Percentiles rank a stretch among this genome's conserved stretches.
Conservation (phyloP, 2,329 filamentous ascomycete genomes). For the Bipolaris cookei region DNA sequence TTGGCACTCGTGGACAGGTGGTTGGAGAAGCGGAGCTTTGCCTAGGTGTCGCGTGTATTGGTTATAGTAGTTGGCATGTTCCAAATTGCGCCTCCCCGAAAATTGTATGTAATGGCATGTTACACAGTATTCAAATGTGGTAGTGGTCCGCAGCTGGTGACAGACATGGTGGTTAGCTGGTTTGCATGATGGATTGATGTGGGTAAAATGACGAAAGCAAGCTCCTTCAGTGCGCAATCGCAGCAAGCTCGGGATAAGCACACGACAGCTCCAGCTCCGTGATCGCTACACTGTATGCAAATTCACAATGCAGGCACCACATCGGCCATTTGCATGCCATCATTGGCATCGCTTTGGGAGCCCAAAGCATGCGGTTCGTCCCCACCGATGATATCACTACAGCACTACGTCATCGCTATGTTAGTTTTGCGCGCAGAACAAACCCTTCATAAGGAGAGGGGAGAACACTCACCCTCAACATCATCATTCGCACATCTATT, state of each 20-base stretch:
- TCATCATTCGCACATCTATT: slow-evolving; percentile 3
- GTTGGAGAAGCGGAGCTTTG: slow-evolving; percentile 41
- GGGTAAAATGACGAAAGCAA: slow-evolving; percentile 5
- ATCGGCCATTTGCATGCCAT: slow-evolving; percentile 18
- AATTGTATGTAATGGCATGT: not conserved
- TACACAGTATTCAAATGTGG: not conserved
- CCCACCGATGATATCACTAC: slow-evolving; percentile 36
- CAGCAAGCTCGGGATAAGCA: not conserved
- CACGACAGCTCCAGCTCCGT: not conserved
- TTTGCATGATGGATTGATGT: not conserved
- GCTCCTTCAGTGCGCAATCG: slow-evolving; percentile 8
- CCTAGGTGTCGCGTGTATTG: slow-evolving; percentile 17
- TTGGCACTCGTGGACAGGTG: slow-evolving; percentile 39
- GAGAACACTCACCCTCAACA: slow-evolving; percentile 5
- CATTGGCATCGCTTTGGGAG: slow-evolving; percentile 18
- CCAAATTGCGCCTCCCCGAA: not conserved
- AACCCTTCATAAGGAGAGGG: slow-evolving; percentile 18
- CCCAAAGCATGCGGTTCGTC: slow-evolving; percentile 28
- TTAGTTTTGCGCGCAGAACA: slow-evolving; percentile 17
- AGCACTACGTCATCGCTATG: slow-evolving; percentile 31
- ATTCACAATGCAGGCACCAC: slow-evolving; percentile 7
- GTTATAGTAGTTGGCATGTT: not conserved
- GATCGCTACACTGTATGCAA: slow-evolving; percentile 8
- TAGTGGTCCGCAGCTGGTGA: not conserved
- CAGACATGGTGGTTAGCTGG: not conserved